Conservation (phyloP, 805 yeast species). For the Saturnispora gosingensis region DNA sequence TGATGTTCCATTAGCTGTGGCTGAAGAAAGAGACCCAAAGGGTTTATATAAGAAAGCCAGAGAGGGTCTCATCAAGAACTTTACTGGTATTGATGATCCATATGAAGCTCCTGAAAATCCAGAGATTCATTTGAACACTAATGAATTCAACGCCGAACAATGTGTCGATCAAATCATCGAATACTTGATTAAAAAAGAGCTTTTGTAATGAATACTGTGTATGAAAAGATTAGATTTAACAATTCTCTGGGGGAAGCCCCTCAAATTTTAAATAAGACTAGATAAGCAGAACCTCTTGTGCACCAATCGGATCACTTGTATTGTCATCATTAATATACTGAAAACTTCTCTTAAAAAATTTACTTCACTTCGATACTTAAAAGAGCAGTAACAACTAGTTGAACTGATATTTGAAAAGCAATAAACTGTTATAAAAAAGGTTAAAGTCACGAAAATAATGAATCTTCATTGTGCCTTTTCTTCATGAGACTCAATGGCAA, state of each 20-base stretch:
- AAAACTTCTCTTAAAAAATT: background rate
- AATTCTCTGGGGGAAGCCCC: background rate
- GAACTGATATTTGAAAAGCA: too few species aligned
- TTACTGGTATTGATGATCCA: constrained; percentile 94
- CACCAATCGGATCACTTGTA: too few species aligned
- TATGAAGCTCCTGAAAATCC: constrained; percentile 86
- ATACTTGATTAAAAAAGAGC: constrained; percentile 36
- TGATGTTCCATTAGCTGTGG: constrained; percentile 89
- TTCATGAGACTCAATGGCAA: too few species aligned
- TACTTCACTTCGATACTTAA: background rate
- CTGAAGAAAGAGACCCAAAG: constrained; percentile 96
- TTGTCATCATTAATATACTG: too few species aligned
- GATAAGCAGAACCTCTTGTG: too few species aligned
- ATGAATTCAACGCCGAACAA: constrained; percentile 65
- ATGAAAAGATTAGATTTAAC: background rate
- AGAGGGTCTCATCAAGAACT: constrained; percentile 87
- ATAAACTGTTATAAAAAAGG: too few species aligned
- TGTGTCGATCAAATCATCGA: constrained; percentile 64
- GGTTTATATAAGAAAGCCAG: constrained; percentile 95
- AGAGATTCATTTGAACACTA: constrained; percentile 73
- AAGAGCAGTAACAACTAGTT: too few species aligned
- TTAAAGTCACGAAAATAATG: too few species aligned
- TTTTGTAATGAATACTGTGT: constrained; percentile 6
- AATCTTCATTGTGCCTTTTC: too few species aligned
- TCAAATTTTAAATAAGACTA: too few species aligned